Evolutionary conservation across 495 filamentous ascomycete genomes (phyloP).

Genomic region (Pyronema domesticum): DNA sequence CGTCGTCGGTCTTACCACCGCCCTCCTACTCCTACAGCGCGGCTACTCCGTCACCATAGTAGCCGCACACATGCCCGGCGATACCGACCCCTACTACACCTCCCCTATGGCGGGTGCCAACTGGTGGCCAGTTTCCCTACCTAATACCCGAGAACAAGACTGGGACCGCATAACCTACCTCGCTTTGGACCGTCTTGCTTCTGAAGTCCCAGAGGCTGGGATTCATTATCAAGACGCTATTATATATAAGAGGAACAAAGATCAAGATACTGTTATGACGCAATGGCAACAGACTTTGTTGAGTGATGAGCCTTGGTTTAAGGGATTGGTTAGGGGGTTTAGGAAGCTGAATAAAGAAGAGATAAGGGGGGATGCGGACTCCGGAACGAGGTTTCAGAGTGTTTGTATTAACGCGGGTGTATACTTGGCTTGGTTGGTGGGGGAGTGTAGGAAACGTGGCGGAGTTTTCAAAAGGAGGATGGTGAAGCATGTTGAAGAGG

Average conservation of each 20-base stretch:
- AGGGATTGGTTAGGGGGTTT: constrained; percentile 54
- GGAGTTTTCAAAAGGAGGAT: constrained; percentile 42
- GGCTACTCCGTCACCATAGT: constrained; percentile 59
- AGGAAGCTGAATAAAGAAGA: constrained; percentile 36
- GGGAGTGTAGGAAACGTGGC: constrained; percentile 54
- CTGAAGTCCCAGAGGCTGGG: constrained; percentile 65
- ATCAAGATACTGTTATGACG: constrained; percentile 28
- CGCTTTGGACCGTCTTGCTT: constrained; percentile 35
- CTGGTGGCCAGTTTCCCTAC: constrained; percentile 49
- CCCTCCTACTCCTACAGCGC: constrained; percentile 59
- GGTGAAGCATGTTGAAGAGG: constrained; percentile 56
- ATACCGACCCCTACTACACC: constrained; percentile 93
- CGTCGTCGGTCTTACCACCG: constrained; percentile 81
- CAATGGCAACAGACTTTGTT: constrained; percentile 46
- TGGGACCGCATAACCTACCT: constrained; percentile 28
- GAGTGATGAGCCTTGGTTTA: constrained; percentile 64
- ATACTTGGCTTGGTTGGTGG: constrained; percentile 69
- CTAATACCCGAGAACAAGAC: constrained; percentile 33
- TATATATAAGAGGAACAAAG: constrained; percentile 48
- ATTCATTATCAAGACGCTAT: constrained; percentile 63
- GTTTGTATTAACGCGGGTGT: constrained; percentile 82
- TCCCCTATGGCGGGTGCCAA: constrained; percentile 94
- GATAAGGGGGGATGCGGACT: constrained; percentile 40
- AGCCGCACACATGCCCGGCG: constrained; percentile 94
- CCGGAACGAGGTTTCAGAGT: constrained; percentile 54